Evolutionary conservation across 1,284 basidiomycete genomes (phyloP), one percentile per base, ranked within the genome.

Genomic region (Sphaerobolus stellatus): DNA sequence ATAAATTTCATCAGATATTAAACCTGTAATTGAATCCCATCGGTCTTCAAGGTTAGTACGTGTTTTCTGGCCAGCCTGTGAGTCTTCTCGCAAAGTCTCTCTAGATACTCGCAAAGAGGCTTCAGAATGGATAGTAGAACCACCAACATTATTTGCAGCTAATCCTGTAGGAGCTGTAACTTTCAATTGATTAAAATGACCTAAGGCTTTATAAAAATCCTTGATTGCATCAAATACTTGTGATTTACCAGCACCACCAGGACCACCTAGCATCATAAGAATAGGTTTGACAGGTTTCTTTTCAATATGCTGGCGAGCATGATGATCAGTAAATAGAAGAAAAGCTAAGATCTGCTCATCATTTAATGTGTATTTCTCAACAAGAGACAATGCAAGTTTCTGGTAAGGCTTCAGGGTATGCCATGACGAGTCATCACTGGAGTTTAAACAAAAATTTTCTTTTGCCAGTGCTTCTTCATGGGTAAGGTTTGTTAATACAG

Each of bases 171-270:
- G 29, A 20, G 48, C 48, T 49, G 48, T 49, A 11, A 49, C 29
- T 49, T 49, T 49, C n/a, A 49, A 34, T 11, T 33, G 48, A 20
- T 49, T 5, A n/a, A 5, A 11, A 22, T 49, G 27, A n/a, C 29
- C 13, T 5, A 49, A 5, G 13, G 5, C 11, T 5, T 6, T 11
- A 11, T n/a, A 49, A 49, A 49, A 49, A 9, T 33, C 27, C 5
- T n/a, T 11, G 11, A 49, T 33, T 31, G 48, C 48, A 31, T 49
- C 27, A 33, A 49, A 49, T 5, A 49, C 31, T 49, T 49, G 48
- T 7, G 48, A 49, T 49, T 49, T 49, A 16, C 48, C 48, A n/a
- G 48, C 31, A 28, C 48, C 48, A 49, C 48, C 48, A 33, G 48
- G 48, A 5, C 48, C 29, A 33, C 7, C 13, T 49, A 49, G 30